Evolutionary conservation across 805 yeast genomes (phyloP), one percentile per base, ranked within the genome.

Genomic region (Kuraishia ogatae): DNA sequence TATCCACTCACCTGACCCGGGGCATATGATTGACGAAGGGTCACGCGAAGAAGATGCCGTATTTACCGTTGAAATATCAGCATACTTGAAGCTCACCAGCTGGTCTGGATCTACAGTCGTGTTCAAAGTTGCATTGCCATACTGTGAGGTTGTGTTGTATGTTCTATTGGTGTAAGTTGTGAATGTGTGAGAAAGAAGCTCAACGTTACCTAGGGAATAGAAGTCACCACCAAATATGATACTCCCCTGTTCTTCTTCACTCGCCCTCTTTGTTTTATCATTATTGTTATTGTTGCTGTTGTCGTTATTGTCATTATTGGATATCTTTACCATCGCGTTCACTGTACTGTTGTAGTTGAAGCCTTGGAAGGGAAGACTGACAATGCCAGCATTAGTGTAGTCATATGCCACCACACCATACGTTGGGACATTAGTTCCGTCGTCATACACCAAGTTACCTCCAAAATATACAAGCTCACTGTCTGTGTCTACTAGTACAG

Each of bases 171-270:
- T 58, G 17, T 71, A 61, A 57, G 60, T 62, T 1, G 60, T 55
- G 15, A 50, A 59, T 21, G 71, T 75, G 59, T 71, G 76, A 22
- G 55, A 55, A 47, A 79, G 72, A 48, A 80, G 71, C 35, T 74
- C 69, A 4, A 67, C 62, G 55, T 83, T 69, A 7, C 89, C 89
- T 49, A 90, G 70, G 10, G 85, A 79, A 55, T 73, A 63, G 65
- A 94, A 91, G 2, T 70, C 57, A 13, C 99, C 99, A 1, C 94
- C 93, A 71, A 91, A 93, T 13, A 94, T 65, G 7, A 94, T 74
- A 46, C 80, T 83, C 48, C 67, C 67, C 46, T 74, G 73, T 50
- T 66, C 68, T 47, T 70, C 69, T 47, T 67, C 65, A 13, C 68
- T 62, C 46, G 73, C 76, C 51, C 69, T 70, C 43, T 69, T 68